These are phyloP conservation scores for Cercospora sp. DNA, from an alignment of 2,329 filamentous ascomycete species.

Conservation along the genomic window DNA sequence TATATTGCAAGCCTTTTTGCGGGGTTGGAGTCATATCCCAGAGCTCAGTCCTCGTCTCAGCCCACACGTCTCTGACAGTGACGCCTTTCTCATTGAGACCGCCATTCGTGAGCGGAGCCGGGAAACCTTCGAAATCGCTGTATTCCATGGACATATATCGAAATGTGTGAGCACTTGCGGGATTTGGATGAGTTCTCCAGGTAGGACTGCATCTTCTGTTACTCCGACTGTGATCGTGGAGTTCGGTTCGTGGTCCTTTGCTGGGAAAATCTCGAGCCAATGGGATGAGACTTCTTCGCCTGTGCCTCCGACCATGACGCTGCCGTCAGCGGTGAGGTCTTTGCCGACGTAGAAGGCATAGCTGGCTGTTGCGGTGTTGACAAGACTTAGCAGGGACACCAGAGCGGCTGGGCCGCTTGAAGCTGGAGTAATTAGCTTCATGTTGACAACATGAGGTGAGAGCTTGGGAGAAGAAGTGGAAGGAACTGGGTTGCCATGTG, in stretches of 20 bases:
- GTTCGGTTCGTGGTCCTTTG: conserved; percentile 44
- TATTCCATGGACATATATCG: conserved; percentile 44
- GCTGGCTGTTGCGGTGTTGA: conserved; percentile 38
- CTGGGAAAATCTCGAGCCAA: conserved; percentile 51
- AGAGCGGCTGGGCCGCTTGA: neutral
- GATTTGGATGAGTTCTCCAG: conserved; percentile 40
- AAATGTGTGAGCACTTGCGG: conserved; percentile 40
- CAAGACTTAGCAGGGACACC: neutral
- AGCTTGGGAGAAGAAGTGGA: neutral
- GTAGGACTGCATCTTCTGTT: conserved; percentile 43
- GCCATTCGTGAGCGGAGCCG: conserved; percentile 49
- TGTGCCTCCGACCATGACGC: conserved; percentile 50
- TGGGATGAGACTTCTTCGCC: conserved; percentile 53
- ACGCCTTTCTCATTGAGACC: conserved; percentile 48
- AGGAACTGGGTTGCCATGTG: neutral
- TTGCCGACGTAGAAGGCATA: conserved; percentile 54
- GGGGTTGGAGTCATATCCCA: conserved; percentile 46
- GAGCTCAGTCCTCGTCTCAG: conserved; percentile 44
- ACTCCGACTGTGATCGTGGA: conserved; percentile 49
- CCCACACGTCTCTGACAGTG: conserved; percentile 48
- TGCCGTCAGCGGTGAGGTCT: conserved; percentile 47
- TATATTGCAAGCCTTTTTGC: conserved; percentile 47
- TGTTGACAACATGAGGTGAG: neutral
- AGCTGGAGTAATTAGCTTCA: neutral
- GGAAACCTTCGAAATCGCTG: conserved; percentile 47